A percentile compares a stretch with the other conserved stretches of the same genome.
Conservation (phyloP, 78 protist species). For the Planoprotostelium fungivorum region DNA sequence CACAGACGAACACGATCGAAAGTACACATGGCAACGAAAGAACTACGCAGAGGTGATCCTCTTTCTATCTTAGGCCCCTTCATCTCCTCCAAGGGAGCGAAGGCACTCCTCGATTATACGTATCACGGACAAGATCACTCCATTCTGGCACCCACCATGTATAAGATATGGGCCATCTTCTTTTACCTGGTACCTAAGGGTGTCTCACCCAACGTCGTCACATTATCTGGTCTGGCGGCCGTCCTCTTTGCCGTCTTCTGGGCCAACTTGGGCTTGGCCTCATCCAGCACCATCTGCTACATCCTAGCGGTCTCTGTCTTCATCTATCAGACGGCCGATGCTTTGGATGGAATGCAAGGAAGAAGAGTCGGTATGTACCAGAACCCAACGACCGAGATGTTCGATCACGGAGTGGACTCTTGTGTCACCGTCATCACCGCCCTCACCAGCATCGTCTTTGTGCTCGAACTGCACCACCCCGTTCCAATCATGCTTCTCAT, state of each 20-base stretch:
- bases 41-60: too few relatives aligned
- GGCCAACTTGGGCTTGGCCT: neutral
- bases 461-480: neutral
- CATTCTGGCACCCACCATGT: neutral
- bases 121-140: neutral
- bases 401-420: neutral
- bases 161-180: neutral
- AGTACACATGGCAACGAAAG: too few relatives aligned
- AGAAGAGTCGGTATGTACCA: neutral
- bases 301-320: neutral
- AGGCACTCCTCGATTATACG: neutral
- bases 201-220: neutral
- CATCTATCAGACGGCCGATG: neutral
- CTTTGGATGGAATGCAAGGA: conserved; percentile 1
- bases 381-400: neutral
- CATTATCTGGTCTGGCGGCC: neutral
- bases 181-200: neutral
- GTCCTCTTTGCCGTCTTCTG: neutral
- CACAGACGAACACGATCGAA: too few relatives aligned
- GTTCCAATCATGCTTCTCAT: neutral
- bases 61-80: neutral
- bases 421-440: neutral
- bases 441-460: neutral
- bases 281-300: neutral
- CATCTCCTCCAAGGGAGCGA: neutral